Base-by-base conservation (phyloP, 495 filamentous ascomycete genomes). In the Neurospora discreta region DNA sequence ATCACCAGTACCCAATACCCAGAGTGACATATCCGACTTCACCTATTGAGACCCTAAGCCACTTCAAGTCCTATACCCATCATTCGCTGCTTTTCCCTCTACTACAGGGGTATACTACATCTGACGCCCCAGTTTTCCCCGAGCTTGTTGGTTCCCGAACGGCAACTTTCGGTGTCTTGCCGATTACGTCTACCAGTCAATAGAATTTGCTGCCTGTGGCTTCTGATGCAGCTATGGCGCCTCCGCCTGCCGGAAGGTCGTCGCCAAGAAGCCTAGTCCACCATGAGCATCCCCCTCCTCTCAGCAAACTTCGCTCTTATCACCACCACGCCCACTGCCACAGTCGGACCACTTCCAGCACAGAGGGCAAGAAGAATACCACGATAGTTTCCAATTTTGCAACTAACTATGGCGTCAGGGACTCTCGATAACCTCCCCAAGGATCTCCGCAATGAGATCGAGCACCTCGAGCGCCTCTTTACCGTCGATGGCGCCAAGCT, bases 391-490 rank as follows among this genome's bases (percentile, higher is more conserved):
- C 18, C 42, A 58, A 43, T 43, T 26, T 44, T 20, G 30, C 39
- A 68, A 68, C 79, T 80, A 71, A 80, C 75, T 68, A 78, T 78
- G 74, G 68, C 70, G 71, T 73, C 73, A 82, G 77, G 79, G 73
- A 80, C 76, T 7, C 81, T 83, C 73, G 79, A 76, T 75, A 81
- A 83, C 74, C 75, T 96, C 80, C 93, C 95, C 69, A 91, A 94
- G 81, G 89, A 95, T 80, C 88, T 98, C 69, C 82, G 91, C 75
- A 84, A 89, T 72, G 91, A 97, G 81, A 95, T 98, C 80, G 88
- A 93, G 81, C 82, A 88, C 36, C 87, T 98, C 46, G 95, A 99
- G 84, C 85, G 92, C n/a, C 79, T 88, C 23, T 99, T 99, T 82
- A 91, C 90, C 18, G 88, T 98, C 60, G 89, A 92, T 75, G 85